phyloP scores from a whole-genome alignment of 768 basidiomycete genomes.

The Lactarius trivialis region DNA sequence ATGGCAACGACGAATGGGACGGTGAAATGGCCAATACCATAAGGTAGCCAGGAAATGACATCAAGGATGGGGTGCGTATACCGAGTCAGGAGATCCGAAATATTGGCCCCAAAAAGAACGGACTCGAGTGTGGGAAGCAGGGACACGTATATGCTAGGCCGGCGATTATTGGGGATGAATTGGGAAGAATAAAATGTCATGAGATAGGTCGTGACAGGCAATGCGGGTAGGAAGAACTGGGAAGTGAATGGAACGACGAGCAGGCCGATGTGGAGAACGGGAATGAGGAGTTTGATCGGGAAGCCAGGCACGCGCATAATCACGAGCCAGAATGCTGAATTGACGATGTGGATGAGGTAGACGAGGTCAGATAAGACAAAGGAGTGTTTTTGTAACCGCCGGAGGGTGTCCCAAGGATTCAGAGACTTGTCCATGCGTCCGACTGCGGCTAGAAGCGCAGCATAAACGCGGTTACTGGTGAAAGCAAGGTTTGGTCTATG shows the following conservation, averaged over 20 bases:
- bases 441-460: slow-evolving; percentile 55
- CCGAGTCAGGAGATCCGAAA: slow-evolving; percentile 92
- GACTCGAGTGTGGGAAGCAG: slow-evolving; percentile 92
- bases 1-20: slow-evolving; percentile 83
- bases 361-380: slow-evolving; percentile 52
- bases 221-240: slow-evolving; percentile 87
- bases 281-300: slow-evolving; percentile 72
- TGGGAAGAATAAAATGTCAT: slow-evolving; percentile 81
- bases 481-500: slow-evolving; percentile 5
- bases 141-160: slow-evolving; percentile 85
- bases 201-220: slow-evolving; percentile 80
- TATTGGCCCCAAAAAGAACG: slow-evolving; percentile 95
- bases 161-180: slow-evolving; percentile 69
- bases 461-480: slow-evolving; percentile 22
- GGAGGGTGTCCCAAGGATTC: slow-evolving; percentile 60
- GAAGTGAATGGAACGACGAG: slow-evolving; percentile 80
- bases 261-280: slow-evolving; percentile 57
- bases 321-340: slow-evolving; percentile 63
- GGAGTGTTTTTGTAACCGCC: slow-evolving; percentile 48
- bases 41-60: slow-evolving; percentile 92
- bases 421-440: slow-evolving; percentile 70
- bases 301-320: slow-evolving; percentile 66
- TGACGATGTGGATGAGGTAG: slow-evolving; percentile 57
- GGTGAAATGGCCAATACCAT: slow-evolving; percentile 89
- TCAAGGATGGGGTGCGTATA: slow-evolving; percentile 92